These are phyloP conservation scores for Cubamyces lactineus DNA, from an alignment of 768 basidiomycete genomes.

Conservation along the genomic window DNA sequence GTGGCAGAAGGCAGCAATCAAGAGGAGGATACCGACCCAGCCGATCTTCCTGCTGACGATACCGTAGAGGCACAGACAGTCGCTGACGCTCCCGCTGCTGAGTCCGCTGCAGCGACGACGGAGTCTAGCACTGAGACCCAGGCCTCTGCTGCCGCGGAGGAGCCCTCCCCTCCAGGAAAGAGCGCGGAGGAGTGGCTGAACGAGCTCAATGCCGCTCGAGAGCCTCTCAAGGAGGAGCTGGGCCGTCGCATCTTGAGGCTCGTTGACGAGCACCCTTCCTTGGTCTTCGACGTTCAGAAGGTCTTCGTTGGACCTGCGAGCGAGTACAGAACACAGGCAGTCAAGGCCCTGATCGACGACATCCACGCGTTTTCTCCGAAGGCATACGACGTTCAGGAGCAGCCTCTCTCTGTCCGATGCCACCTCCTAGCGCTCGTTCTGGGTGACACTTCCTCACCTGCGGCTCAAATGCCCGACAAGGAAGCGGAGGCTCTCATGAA, in stretches of 20 bases:
- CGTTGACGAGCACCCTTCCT: constrained; percentile 83
- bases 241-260: constrained; percentile 73
- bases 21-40: no score
- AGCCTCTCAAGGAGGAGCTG: constrained; percentile 65
- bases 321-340: constrained; percentile 62
- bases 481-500: constrained; percentile 66
- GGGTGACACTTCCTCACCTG: constrained; percentile 68
- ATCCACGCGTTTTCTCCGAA: constrained; percentile 67
- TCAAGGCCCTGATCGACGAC: constrained; percentile 77
- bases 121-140: constrained; percentile 11
- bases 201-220: constrained; percentile 67
- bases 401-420: constrained; percentile 78
- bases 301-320: constrained; percentile 73
- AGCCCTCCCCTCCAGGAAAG: constrained; percentile 42
- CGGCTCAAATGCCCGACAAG: constrained; percentile 46
- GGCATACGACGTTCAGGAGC: constrained; percentile 72
- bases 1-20: no score
- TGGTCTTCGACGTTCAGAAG: constrained; percentile 86
- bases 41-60: no score
- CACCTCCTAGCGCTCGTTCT: constrained; percentile 85
- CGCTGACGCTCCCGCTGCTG: not conserved
- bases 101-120: constrained; percentile 5
- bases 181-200: constrained; percentile 64
- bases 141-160: constrained; percentile 12
- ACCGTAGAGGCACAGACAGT: no score